Evolutionary conservation across 371 early-diverging fungal genomes (phyloP).

Genomic region (Funneliformis caledonium): DNA sequence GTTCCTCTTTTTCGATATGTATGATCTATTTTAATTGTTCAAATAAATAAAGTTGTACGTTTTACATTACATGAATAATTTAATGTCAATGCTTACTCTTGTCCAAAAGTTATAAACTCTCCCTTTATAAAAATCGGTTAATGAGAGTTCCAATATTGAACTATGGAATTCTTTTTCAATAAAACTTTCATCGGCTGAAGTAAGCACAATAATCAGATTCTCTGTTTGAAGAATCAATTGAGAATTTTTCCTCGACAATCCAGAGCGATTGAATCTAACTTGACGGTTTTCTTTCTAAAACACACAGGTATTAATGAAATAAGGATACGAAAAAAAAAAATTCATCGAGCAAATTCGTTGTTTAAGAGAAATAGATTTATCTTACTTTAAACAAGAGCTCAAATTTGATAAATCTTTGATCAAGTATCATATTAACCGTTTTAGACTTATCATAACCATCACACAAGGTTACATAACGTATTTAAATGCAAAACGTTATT

Average conservation of each 20-base stretch:
- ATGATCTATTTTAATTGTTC: neutral
- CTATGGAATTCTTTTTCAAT: neutral
- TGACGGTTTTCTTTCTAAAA: neutral
- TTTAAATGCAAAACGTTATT: neutral
- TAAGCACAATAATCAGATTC: slow-evolving; percentile 2
- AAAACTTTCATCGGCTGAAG: neutral
- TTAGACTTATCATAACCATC: neutral
- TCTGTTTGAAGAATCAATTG: neutral
- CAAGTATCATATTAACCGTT: neutral
- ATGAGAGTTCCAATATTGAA: neutral
- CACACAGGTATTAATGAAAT: neutral
- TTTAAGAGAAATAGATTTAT: neutral
- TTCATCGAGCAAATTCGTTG: neutral
- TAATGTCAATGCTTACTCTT: neutral
- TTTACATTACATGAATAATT: neutral
- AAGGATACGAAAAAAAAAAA: neutral
- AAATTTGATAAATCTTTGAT: neutral
- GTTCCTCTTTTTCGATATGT: neutral
- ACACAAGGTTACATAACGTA: neutral
- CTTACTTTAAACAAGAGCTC: neutral
- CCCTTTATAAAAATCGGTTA: neutral
- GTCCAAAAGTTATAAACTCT: slow-evolving; percentile 25
- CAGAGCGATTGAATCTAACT: slow-evolving; percentile 10
- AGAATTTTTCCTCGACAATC: neutral
- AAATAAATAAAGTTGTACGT: neutral